These are phyloP conservation scores for Leucoagaricus sp. DNA, from an alignment of 1,284 basidiomycete species.

Conservation along the genomic window DNA sequence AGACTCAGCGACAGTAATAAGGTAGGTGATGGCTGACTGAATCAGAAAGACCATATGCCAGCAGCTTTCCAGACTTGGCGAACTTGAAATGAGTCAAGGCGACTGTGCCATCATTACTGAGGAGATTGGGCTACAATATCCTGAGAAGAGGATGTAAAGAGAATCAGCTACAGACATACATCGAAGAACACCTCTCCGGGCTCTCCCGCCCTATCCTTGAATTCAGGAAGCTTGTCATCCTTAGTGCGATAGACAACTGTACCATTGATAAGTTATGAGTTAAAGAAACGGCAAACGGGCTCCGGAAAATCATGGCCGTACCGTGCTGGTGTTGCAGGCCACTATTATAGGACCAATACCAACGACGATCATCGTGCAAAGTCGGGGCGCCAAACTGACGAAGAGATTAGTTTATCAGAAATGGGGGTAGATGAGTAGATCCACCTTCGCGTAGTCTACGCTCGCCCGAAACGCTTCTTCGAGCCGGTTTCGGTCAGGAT, in stretches of 20 bases:
- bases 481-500: conserved; percentile 55
- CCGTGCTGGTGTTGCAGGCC: conserved; percentile 69
- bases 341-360: conserved; percentile 80
- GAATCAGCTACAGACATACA: conserved; percentile 33
- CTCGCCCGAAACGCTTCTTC: conserved; percentile 63
- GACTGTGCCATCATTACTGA: conserved; percentile 75
- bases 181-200: conserved; percentile 76
- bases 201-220: conserved; percentile 44
- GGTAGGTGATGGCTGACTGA: conserved; percentile 46
- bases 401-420: neutral
- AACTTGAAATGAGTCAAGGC: conserved; percentile 61
- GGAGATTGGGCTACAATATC: conserved; percentile 59
- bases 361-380: conserved; percentile 63
- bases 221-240: conserved; percentile 51
- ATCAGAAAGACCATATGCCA: conserved; percentile 75
- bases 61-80: conserved; percentile 69
- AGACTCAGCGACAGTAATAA: conserved; percentile 2
- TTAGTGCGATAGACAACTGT: conserved; percentile 69
- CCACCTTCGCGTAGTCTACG: conserved; percentile 72
- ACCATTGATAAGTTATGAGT: neutral
- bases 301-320: conserved; percentile 29
- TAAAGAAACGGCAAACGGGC: neutral
- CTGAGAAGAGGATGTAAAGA: conserved; percentile 3
- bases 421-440: neutral
- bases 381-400: conserved; percentile 61